Evolutionary conservation across 2,329 filamentous ascomycete species (phyloP).

Genomic region (Aspergillus tamarii): DNA sequence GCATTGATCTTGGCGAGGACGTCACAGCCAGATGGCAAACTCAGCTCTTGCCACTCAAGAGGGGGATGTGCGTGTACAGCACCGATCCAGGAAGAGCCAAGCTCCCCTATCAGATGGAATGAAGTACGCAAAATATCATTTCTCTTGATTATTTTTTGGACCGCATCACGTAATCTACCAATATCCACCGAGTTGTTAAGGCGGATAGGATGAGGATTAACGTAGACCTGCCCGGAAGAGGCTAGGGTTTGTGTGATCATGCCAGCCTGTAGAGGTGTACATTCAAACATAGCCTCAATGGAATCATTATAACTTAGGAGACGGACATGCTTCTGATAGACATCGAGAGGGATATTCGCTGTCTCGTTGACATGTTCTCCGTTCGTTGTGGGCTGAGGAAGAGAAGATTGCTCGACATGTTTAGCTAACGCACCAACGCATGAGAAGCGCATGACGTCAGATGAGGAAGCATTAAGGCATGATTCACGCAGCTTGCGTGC

Average conservation of each 20-base stretch:
- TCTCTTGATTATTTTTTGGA: slow-evolving; percentile 54
- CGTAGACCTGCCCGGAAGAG: slow-evolving; percentile 63
- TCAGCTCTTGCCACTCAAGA: slow-evolving; percentile 26
- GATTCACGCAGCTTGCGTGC: slow-evolving; percentile 33
- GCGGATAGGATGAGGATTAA: slow-evolving; percentile 69
- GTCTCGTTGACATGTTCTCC: neutral
- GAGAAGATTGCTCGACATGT: slow-evolving; percentile 20
- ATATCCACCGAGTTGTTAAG: slow-evolving; percentile 53
- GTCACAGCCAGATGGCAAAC: slow-evolving; percentile 18
- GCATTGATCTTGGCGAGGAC: slow-evolving; percentile 16
- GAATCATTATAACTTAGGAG: slow-evolving; percentile 23
- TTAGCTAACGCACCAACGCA: slow-evolving; percentile 32
- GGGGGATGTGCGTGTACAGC: slow-evolving; percentile 29
- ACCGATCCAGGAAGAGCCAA: slow-evolving; percentile 30
- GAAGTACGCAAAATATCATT: slow-evolving; percentile 70
- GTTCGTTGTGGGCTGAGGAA: slow-evolving; percentile 9
- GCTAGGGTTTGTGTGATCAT: slow-evolving; percentile 73
- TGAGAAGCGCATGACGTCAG: slow-evolving; percentile 40
- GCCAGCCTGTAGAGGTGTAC: slow-evolving; percentile 80
- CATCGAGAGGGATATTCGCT: slow-evolving; percentile 7
- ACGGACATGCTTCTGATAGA: slow-evolving; percentile 20
- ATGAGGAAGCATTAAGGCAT: slow-evolving; percentile 33
- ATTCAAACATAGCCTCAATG: slow-evolving; percentile 45
- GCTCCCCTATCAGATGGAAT: slow-evolving; percentile 30
- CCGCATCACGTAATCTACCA: slow-evolving; percentile 56